These are phyloP conservation scores for Rhizophora apiculata DNA, from an alignment of 345 rosid genomes.

Conservation along the genomic window DNA sequence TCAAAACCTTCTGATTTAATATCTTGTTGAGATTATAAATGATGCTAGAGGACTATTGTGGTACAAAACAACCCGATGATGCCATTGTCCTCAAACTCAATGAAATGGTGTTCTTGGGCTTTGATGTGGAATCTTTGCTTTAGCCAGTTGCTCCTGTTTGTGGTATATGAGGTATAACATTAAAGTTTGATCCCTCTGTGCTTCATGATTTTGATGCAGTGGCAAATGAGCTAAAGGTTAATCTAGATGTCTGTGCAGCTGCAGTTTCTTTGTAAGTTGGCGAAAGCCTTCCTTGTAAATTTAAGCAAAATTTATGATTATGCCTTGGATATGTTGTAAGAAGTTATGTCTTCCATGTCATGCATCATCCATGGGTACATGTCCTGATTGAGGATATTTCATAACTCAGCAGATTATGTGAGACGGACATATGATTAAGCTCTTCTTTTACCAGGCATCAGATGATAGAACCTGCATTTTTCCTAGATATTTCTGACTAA, in stretches of 20 bases:
- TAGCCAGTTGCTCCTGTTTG: slow-evolving; percentile 8
- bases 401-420: background rate
- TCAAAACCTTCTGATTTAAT: background rate
- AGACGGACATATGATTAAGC: background rate
- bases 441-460: background rate
- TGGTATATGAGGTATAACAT: background rate
- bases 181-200: slow-evolving; percentile 15
- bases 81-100: background rate
- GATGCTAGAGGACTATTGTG: background rate
- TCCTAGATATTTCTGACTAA: background rate
- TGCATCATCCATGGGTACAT: slow-evolving; percentile 1
- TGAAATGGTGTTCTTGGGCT: background rate
- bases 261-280: slow-evolving; percentile 17
- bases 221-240: slow-evolving; percentile 51
- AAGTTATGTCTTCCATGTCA: background rate
- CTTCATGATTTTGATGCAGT: slow-evolving; percentile 47
- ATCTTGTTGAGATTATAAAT: background rate
- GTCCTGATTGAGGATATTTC: background rate
- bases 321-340: background rate
- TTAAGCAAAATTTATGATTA: slow-evolving; percentile 3
- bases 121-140: background rate
- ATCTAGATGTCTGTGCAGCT: slow-evolving; percentile 10
- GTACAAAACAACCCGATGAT: background rate
- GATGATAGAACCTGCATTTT: background rate
- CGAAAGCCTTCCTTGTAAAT: slow-evolving; percentile 1